These are phyloP conservation scores for Boechera retrofracta DNA, from an alignment of 345 rosid genomes.

Conservation along the genomic window DNA sequence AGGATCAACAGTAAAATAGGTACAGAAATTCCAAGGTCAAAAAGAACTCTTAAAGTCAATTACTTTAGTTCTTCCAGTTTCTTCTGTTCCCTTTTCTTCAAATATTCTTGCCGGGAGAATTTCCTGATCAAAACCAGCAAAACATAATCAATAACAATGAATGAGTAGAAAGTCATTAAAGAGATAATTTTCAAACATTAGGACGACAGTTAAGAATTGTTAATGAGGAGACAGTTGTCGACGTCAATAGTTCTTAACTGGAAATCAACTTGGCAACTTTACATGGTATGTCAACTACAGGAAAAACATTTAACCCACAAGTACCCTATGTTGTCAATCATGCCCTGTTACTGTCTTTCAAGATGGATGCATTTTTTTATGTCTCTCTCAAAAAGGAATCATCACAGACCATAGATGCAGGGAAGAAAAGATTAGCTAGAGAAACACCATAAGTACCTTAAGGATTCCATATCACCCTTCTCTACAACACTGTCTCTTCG, in stretches of 20 bases:
- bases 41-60: background rate
- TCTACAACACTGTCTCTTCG: slow-evolving; percentile 66
- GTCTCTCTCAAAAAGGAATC: background rate
- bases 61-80: slow-evolving; percentile 83
- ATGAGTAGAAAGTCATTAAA: background rate
- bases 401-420: slow-evolving; percentile 1
- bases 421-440: background rate
- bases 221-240: background rate
- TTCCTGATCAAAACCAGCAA: slow-evolving; percentile 51
- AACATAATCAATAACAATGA: slow-evolving; percentile 22
- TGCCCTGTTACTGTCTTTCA: background rate
- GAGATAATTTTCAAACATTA: background rate
- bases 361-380: background rate
- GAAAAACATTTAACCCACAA: background rate
- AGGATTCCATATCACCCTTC: slow-evolving; percentile 49
- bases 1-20: background rate
- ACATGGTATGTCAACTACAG: background rate
- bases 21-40: background rate
- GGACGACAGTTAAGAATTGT: background rate
- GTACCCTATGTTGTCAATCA: slow-evolving; percentile 7
- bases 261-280: background rate
- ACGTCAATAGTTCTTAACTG: background rate
- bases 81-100: slow-evolving; percentile 81
- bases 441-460: slow-evolving; percentile 55
- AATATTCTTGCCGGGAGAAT: slow-evolving; percentile 72